These are phyloP conservation scores for Tricholoma sp. DNA, from an alignment of 768 basidiomycete genomes.

Conservation along the genomic window DNA sequence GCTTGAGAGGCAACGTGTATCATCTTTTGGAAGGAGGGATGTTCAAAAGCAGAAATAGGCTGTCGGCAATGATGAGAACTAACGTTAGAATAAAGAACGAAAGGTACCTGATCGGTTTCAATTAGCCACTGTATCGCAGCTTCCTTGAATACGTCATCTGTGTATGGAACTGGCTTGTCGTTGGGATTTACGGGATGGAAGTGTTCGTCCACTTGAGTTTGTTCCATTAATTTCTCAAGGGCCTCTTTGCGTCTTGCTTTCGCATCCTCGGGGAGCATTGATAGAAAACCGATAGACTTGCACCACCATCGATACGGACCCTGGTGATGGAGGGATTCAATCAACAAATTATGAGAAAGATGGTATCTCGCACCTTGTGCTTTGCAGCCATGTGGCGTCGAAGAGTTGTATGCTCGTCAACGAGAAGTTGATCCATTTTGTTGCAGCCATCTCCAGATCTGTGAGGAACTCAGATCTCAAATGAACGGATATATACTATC, in stretches of 20 bases:
- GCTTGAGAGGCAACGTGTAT: slow-evolving; percentile 21
- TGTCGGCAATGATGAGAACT: background rate
- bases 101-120: slow-evolving; percentile 27
- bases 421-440: background rate
- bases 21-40: slow-evolving; percentile 25
- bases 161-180: slow-evolving; percentile 14
- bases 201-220: slow-evolving; percentile 1
- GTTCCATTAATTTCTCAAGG: background rate
- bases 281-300: slow-evolving; percentile 11
- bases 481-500: background rate
- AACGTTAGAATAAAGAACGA: background rate
- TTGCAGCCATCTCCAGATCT: background rate
- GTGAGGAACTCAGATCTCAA: background rate
- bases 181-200: background rate
- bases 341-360: background rate
- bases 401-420: background rate
- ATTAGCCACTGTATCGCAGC: too few relatives aligned
- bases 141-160: slow-evolving; percentile 20
- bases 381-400: slow-evolving; percentile 1
- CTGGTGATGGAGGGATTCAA: background rate
- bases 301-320: slow-evolving; percentile 5
- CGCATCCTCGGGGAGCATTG: slow-evolving; percentile 16
- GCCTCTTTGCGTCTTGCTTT: slow-evolving; percentile 5
- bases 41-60: slow-evolving; percentile 12
- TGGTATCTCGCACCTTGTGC: slow-evolving; percentile 4